Conservation (phyloP, 176 grass and related monocot genomes). For the Eleusine indica region DNA sequence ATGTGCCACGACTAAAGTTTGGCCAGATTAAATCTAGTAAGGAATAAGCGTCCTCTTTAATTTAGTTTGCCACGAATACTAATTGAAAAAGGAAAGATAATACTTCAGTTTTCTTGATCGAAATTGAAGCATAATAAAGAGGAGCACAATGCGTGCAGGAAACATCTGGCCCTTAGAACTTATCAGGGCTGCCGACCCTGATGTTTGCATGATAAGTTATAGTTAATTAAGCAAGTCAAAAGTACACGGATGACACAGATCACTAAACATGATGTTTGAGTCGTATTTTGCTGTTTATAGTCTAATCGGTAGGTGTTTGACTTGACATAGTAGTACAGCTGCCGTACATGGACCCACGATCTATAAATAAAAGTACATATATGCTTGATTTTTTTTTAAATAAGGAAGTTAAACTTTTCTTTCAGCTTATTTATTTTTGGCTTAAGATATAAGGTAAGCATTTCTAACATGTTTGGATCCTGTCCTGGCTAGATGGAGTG, state of each 20-base stretch:
- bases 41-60: not conserved
- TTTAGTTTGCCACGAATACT: not conserved
- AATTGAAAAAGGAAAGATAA: not conserved
- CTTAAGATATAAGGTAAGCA: no score
- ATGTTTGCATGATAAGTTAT: not conserved
- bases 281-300: not conserved
- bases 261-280: not conserved
- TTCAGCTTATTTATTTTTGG: no score
- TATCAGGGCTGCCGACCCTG: slow-evolving; percentile 1
- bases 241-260: not conserved
- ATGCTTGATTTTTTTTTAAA: not conserved
- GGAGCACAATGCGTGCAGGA: not conserved
- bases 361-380: not conserved
- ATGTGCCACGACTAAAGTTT: not conserved
- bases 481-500: no score
- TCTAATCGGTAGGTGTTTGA: not conserved
- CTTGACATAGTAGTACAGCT: not conserved
- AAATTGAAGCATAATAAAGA: not conserved
- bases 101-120: not conserved
- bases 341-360: not conserved
- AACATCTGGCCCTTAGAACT: slow-evolving; percentile 5
- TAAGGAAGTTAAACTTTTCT: not conserved
- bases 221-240: not conserved
- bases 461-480: no score
- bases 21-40: not conserved